phyloP scores from a whole-genome alignment of 768 basidiomycete species.

The Phylloporus rhodoxanthus region DNA sequence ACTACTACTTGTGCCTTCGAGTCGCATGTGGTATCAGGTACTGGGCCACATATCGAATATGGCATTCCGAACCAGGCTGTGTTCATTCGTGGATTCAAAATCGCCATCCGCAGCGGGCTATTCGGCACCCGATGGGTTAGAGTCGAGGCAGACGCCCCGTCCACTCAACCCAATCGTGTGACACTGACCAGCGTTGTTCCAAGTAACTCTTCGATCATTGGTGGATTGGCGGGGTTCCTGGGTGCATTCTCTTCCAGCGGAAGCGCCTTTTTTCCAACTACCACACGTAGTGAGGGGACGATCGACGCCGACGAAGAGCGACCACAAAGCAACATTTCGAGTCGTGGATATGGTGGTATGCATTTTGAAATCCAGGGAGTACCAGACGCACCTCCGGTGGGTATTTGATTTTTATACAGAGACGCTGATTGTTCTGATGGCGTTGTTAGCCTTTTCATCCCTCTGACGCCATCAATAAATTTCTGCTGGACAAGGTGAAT shows the following conservation, averaged over 20 bases:
- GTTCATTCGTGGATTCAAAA: constrained; percentile 25
- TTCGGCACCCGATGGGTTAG: not conserved
- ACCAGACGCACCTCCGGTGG: not conserved
- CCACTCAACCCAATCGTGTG: not conserved
- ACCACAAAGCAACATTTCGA: not conserved
- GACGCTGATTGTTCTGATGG: not conserved
- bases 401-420: not conserved
- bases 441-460: constrained; percentile 8
- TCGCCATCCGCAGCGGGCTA: constrained; percentile 6
- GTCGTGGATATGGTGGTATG: not conserved
- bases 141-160: not conserved
- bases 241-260: not conserved
- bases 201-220: not conserved
- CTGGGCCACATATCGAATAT: constrained; percentile 1
- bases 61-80: constrained; percentile 18
- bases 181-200: not conserved
- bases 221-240: not conserved
- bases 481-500: not conserved
- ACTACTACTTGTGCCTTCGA: constrained; percentile 3
- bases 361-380: not conserved
- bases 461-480: constrained; percentile 8
- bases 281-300: no score
- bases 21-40: not conserved
- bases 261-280: not conserved
- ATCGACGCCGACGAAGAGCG: not conserved